phyloP scores from a whole-genome alignment of 129 eudicot species.

The Escallonia herrerae region DNA sequence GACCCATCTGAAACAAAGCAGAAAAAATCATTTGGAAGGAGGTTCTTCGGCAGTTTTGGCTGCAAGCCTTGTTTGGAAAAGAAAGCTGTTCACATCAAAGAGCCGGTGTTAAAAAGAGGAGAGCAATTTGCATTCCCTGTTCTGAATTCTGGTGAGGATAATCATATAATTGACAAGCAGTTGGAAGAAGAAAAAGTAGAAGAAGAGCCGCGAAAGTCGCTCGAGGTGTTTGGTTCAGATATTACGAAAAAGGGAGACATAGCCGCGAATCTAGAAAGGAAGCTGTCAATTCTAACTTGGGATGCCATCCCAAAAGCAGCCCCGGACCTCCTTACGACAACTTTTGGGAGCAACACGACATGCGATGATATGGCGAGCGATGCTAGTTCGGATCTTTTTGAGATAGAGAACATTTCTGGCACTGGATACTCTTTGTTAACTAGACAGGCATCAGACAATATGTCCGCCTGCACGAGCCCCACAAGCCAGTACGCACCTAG shows the following conservation, averaged over 20 bases:
- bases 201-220: slow-evolving; percentile 45
- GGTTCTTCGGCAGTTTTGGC: slow-evolving; percentile 32
- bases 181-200: slow-evolving; percentile 16
- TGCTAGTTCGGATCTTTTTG: slow-evolving; percentile 78
- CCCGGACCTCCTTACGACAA: slow-evolving; percentile 18
- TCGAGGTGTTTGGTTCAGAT: slow-evolving; percentile 66
- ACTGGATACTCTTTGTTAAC: slow-evolving; percentile 21
- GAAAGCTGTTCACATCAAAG: slow-evolving; percentile 25
- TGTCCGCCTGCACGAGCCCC: slow-evolving; percentile 35
- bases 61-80: slow-evolving; percentile 45
- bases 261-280: slow-evolving; percentile 56
- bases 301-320: slow-evolving; percentile 74
- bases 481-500: slow-evolving; percentile 65
- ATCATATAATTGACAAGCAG: slow-evolving; percentile 1
- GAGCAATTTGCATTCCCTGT: slow-evolving; percentile 46
- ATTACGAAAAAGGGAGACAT: slow-evolving; percentile 32
- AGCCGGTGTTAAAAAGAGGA: slow-evolving; percentile 4
- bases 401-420: slow-evolving; percentile 56
- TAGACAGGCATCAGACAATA: slow-evolving; percentile 10
- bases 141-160: slow-evolving; percentile 19
- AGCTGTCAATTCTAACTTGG: slow-evolving; percentile 70
- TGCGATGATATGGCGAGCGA: slow-evolving; percentile 73
- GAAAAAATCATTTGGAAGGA: slow-evolving; percentile 18
- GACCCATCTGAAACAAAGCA: slow-evolving; percentile 23
- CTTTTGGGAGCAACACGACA: slow-evolving; percentile 15